phyloP scores from a whole-genome alignment of 2,329 filamentous ascomycete genomes.

The Diaporthe sp. region DNA sequence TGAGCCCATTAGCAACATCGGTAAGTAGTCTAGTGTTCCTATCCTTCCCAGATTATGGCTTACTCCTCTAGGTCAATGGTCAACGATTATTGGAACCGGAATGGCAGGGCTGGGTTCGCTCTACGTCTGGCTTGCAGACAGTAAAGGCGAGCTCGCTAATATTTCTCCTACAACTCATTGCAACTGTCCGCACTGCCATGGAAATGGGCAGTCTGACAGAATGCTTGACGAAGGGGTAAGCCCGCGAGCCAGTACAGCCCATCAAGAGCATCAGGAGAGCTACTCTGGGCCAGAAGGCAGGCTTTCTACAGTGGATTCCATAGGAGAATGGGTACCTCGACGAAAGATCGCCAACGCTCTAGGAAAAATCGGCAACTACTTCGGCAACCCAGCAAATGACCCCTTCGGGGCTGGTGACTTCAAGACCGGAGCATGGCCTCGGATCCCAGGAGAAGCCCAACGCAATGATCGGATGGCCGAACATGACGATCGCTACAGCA shows the following conservation, averaged over 20 bases:
- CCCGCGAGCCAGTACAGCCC: neutral
- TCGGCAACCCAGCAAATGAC: slow-evolving; percentile 10
- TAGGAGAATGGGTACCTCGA: neutral
- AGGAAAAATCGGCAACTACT: neutral
- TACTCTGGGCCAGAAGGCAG: neutral
- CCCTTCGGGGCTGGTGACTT: neutral
- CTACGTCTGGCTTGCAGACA: slow-evolving; percentile 60
- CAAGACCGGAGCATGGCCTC: neutral
- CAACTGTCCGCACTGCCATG: neutral
- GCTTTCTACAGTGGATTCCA: neutral
- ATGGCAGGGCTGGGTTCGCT: slow-evolving; percentile 69
- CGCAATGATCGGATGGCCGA: neutral
- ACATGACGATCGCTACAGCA: neutral
- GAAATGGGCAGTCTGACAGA: neutral
- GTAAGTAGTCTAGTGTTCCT: slow-evolving; percentile 48
- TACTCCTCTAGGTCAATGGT: slow-evolving; percentile 63
- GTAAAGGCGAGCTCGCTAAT: slow-evolving; percentile 35
- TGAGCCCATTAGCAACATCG: slow-evolving; percentile 70
- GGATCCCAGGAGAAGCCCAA: neutral
- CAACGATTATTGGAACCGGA: slow-evolving; percentile 66
- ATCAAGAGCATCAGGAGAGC: neutral
- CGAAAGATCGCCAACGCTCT: slow-evolving; percentile 7
- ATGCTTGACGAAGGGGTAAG: neutral
- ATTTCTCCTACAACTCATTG: neutral
- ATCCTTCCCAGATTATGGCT: slow-evolving; percentile 16